Conservation (phyloP, 805 yeast species). For the Metschnikowia dekortorum region DNA sequence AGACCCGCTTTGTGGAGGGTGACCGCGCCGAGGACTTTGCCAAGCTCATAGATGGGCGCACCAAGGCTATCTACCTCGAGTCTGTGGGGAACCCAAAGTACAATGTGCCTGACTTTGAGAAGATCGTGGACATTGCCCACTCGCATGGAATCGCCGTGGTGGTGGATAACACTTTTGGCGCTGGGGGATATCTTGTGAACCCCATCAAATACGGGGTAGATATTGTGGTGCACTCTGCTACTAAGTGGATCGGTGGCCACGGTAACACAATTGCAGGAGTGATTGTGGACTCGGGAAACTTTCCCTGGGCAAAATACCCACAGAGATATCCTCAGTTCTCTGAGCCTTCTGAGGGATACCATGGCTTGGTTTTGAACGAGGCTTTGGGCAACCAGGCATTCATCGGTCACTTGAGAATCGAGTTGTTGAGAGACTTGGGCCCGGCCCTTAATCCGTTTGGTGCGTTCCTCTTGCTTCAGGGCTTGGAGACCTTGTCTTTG, state of each 20-base stretch:
- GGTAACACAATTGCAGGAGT: constrained; percentile 95
- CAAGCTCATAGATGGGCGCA: constrained; percentile 69
- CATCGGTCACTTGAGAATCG: constrained; percentile 76
- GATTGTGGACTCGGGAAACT: constrained; percentile 84
- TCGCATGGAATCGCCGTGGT: constrained; percentile 84
- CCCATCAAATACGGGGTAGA: constrained; percentile 92
- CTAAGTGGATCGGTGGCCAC: constrained; percentile 98
- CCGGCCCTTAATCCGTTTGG: constrained; percentile 86
- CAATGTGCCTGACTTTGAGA: constrained; percentile 87
- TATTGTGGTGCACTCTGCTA: constrained; percentile 88
- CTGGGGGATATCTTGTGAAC: constrained; percentile 83
- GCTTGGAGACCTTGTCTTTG: constrained; percentile 88
- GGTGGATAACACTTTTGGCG: constrained; percentile 95
- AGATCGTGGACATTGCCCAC: constrained; percentile 71
- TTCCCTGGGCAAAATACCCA: constrained; percentile 85
- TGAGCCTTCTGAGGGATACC: constrained; percentile 89
- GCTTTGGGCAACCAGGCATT: constrained; percentile 78
- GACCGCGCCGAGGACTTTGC: constrained; percentile 73
- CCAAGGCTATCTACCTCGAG: constrained; percentile 87
- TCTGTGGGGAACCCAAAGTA: constrained; percentile 91
- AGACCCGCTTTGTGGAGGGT: constrained; percentile 79
- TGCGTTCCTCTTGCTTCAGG: constrained; percentile 81
- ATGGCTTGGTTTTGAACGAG: constrained; percentile 79
- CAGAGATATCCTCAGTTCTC: constrained; percentile 89
- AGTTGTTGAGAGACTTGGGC: constrained; percentile 87